Percentiles rank a stretch among this genome's conserved stretches.
phyloP scores from a whole-genome alignment of 2,329 filamentous ascomycete genomes.

The Claviceps humidiphila region DNA sequence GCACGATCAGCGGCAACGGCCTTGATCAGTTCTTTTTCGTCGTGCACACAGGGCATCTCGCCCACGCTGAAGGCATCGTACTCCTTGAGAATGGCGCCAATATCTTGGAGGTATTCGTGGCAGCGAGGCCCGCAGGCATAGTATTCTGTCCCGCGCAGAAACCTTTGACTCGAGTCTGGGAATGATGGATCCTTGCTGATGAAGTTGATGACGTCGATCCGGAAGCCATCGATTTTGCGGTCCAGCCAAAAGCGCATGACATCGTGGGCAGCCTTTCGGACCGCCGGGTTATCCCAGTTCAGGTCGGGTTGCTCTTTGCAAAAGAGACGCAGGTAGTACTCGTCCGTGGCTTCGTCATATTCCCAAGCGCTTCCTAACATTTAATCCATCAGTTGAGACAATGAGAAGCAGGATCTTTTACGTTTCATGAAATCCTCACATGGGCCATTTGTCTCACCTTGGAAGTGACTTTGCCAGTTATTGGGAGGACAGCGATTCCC shows the following conservation, averaged over 20 bases:
- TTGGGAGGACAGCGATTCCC: conserved; percentile 48
- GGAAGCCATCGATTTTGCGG: conserved; percentile 52
- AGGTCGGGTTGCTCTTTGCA: conserved; percentile 60
- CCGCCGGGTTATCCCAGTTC: conserved; percentile 60
- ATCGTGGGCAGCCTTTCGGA: conserved; percentile 52
- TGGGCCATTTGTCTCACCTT: conserved; percentile 14
- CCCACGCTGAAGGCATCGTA: conserved; percentile 39
- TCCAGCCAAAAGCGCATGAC: conserved; percentile 64
- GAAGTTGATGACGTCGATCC: conserved; percentile 56
- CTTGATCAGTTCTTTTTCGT: conserved; percentile 28
- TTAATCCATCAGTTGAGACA: not conserved
- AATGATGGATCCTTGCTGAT: conserved; percentile 47
- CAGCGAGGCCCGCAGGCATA: conserved; percentile 41
- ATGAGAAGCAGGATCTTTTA: not conserved
- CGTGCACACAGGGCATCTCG: conserved; percentile 34
- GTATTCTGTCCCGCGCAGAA: conserved; percentile 24
- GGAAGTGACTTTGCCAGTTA: conserved; percentile 35
- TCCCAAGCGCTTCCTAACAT: conserved; percentile 27
- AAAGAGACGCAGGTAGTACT: conserved; percentile 56
- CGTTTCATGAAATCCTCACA: not conserved
- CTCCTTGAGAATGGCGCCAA: conserved; percentile 29
- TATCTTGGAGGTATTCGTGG: conserved; percentile 32
- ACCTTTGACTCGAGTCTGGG: conserved; percentile 30
- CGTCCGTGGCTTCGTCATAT: conserved; percentile 33
- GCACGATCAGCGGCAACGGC: conserved; percentile 40